phyloP scores from a whole-genome alignment of 176 grass and related monocot genomes.

The Musa troglodytarum region DNA sequence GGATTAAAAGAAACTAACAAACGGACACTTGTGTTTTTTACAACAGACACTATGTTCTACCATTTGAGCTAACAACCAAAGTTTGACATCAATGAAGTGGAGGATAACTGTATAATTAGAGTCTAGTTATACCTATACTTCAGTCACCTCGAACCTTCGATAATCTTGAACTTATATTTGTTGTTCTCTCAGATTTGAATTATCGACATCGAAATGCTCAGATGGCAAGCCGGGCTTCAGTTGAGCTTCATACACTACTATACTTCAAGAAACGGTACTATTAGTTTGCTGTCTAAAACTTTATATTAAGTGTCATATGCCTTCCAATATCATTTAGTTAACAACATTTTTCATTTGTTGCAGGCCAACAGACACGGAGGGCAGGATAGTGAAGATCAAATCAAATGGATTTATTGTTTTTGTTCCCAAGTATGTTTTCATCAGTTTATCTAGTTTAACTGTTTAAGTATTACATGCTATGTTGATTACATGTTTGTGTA shows the following conservation, averaged over 20 bases:
- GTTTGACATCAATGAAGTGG: too few relatives aligned
- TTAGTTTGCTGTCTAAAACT: constrained; percentile 8
- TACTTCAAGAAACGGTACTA: constrained; percentile 91
- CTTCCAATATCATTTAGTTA: constrained; percentile 17
- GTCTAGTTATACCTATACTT: background rate
- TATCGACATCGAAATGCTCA: constrained; percentile 93
- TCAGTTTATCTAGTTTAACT: background rate
- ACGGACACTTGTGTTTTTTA: too few relatives aligned
- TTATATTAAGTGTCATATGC: constrained; percentile 5
- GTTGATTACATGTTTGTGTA: too few relatives aligned
- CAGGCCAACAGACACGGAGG: constrained; percentile 89
- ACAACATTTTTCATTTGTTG: constrained; percentile 8
- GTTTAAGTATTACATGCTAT: background rate
- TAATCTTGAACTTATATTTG: background rate
- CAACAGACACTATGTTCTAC: too few relatives aligned
- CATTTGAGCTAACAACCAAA: too few relatives aligned
- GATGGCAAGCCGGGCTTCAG: constrained; percentile 91
- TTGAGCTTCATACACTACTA: constrained; percentile 93
- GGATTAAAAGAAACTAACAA: background rate
- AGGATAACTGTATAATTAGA: too few relatives aligned
- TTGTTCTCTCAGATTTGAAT: constrained; percentile 59
- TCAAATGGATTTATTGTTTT: constrained; percentile 98
- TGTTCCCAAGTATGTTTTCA: constrained; percentile 72
- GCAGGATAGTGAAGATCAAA: constrained; percentile 96
- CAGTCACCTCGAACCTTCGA: background rate